Percentiles rank a stretch among this genome's conserved stretches.
These are phyloP conservation scores for Calonectria pteridis DNA, from an alignment of 2,329 filamentous ascomycete species.

Conservation along the genomic window DNA sequence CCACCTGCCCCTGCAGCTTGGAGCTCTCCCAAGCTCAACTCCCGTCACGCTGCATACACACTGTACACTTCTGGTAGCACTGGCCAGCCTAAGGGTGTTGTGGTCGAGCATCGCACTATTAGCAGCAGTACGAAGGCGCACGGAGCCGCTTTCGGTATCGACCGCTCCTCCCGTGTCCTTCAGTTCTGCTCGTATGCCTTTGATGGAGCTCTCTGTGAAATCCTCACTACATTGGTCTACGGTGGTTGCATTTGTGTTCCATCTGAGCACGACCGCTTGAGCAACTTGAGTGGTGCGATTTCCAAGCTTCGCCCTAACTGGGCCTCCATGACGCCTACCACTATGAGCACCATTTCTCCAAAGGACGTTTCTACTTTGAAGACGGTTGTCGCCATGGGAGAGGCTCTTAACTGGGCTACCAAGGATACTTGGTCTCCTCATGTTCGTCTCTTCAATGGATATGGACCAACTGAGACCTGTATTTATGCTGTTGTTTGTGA, in stretches of 20 bases:
- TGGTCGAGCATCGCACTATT: not conserved
- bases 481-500: not conserved
- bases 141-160: not conserved
- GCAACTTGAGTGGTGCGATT: not conserved
- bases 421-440: not conserved
- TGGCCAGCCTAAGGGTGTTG: not conserved
- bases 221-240: not conserved
- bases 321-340: not conserved
- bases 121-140: not conserved
- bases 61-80: not conserved
- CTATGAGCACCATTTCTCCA: not conserved
- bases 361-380: not conserved
- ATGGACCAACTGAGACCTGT: not conserved
- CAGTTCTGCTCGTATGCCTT: not conserved
- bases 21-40: not conserved
- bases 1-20: not conserved
- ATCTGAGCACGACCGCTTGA: not conserved
- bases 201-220: not conserved
- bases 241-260: not conserved
- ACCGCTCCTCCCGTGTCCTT: not conserved
- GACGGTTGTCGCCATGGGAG: not conserved
- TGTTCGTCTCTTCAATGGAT: not conserved
- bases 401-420: slow-evolving; percentile 1
- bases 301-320: not conserved
- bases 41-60: not conserved